phyloP scores from a whole-genome alignment of 169 alveolate species.

The Fabrea salina region DNA sequence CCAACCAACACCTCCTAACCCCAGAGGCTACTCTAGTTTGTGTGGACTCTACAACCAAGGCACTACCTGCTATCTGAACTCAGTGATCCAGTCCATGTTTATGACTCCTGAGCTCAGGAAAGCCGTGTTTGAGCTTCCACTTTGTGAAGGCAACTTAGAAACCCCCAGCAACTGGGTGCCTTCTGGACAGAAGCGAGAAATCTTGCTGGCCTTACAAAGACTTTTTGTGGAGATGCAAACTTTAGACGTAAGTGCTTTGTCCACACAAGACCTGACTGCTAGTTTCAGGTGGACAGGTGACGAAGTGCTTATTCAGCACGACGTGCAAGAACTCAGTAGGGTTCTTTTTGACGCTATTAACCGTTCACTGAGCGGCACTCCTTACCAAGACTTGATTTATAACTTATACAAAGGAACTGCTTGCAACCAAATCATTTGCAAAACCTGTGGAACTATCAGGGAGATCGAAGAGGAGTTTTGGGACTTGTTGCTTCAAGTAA shows the following conservation, averaged over 20 bases:
- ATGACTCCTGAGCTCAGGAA: slow-evolving; percentile 75
- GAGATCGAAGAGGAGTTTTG: slow-evolving; percentile 58
- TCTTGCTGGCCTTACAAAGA: slow-evolving; percentile 58
- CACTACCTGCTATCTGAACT: slow-evolving; percentile 79
- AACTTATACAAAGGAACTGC: slow-evolving; percentile 55
- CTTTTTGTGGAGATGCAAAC: slow-evolving; percentile 58
- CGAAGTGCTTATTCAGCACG: slow-evolving; percentile 68
- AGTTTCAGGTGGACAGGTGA: slow-evolving; percentile 72
- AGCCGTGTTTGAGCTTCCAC: slow-evolving; percentile 56
- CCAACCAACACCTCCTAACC: slow-evolving; percentile 52
- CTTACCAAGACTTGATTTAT: slow-evolving; percentile 49
- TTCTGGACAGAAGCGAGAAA: slow-evolving; percentile 55
- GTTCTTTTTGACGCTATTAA: slow-evolving; percentile 62
- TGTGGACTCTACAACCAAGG: slow-evolving; percentile 76
- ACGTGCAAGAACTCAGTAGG: slow-evolving; percentile 72
- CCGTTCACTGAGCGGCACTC: slow-evolving; percentile 56
- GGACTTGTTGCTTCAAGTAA: slow-evolving; percentile 59
- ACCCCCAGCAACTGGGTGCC: slow-evolving; percentile 44
- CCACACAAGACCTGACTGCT: slow-evolving; percentile 67
- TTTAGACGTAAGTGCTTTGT: slow-evolving; percentile 47
- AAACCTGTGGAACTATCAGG: slow-evolving; percentile 45
- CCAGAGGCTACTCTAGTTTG: slow-evolving; percentile 47
- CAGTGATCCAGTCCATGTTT: slow-evolving; percentile 68
- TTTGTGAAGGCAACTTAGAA: slow-evolving; percentile 50
- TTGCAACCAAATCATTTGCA: slow-evolving; percentile 48